Conservation (phyloP, 495 filamentous ascomycete genomes). For the Daldinia childiae region DNA sequence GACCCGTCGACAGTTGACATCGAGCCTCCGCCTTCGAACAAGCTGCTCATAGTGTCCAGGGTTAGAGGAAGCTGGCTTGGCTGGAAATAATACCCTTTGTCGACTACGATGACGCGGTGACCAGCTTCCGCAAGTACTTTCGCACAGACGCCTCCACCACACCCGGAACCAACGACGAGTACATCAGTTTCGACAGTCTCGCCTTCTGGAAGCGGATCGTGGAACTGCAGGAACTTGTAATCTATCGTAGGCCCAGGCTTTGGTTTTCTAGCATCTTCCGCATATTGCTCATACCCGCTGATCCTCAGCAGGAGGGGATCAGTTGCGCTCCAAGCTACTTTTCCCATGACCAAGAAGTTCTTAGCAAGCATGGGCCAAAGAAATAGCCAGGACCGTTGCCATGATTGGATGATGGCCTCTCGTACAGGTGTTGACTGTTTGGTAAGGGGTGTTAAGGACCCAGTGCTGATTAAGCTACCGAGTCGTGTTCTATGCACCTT, state of each 20-base stretch:
- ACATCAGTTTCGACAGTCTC: constrained; percentile 72
- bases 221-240: constrained; percentile 52
- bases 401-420: constrained; percentile 61
- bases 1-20: constrained; percentile 65
- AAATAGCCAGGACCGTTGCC: constrained; percentile 62
- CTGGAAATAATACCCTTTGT: constrained; percentile 72
- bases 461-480: constrained; percentile 35
- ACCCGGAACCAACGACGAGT: constrained; percentile 79
- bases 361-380: constrained; percentile 63
- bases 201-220: constrained; percentile 14
- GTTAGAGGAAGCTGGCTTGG: constrained; percentile 70
- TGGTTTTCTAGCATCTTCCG: background rate
- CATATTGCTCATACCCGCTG: constrained; percentile 53
- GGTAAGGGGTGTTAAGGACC: constrained; percentile 20
- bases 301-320: constrained; percentile 67
- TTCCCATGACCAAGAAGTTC: constrained; percentile 61
- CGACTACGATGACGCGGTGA: constrained; percentile 72
- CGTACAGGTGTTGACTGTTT: constrained; percentile 59
- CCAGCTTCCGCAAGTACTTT: constrained; percentile 79
- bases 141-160: constrained; percentile 77
- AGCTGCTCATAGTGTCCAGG: constrained; percentile 58
- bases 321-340: constrained; percentile 66
- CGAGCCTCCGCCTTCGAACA: constrained; percentile 62
- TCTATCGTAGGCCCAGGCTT: constrained; percentile 56
- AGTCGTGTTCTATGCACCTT: constrained; percentile 4